Evolutionary conservation across 345 rosid species (phyloP), one percentile per base, ranked within the genome.

Genomic region (Corchorus olitorius): DNA sequence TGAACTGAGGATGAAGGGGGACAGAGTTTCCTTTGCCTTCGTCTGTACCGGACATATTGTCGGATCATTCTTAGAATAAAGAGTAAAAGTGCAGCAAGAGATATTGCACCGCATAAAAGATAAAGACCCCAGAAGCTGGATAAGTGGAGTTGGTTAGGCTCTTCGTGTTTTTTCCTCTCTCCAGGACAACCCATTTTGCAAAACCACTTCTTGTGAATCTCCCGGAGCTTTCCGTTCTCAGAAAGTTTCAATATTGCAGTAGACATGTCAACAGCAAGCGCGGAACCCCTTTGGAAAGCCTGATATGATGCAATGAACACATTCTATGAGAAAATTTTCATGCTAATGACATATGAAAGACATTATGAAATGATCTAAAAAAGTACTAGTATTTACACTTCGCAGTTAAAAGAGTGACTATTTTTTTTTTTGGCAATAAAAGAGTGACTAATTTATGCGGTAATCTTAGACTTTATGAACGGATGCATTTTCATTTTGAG

Each of bases 111-210:
- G 33, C 91, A 90, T 11, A 89, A 78, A 58, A 93, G 85, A 78
- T 86, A 94, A 22, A 94, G 81, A 76, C 95, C 98, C 92, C 94
- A 90, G 87, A 95, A 95, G 85, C 93, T 93, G 73, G 50, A 63
- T 67, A 95, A 56, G 27, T 79, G 88, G 58, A 95, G 97, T 65
- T 85, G 90, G 81, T 87, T 84, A 14, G 88, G 76, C 81, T 88
- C 88, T 0, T 84, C 65, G 7, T 80, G 64, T 58, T 34, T 45
- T 0, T 45, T 41, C 71, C 81, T 58, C 33, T 81, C 80, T 72
- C 72, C 82, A 7, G 87, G 81, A 75, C 97, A 95, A 2, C 82
- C 85, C 61, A 12, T 72, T 78, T 84, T 83, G 67, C 94, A 88
- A 68, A 95, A 86, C 99, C 99, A 91, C 59, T 76, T 86, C 78